phyloP scores from a whole-genome alignment of 768 basidiomycete species.

The Leccinum olivaceopallidum region DNA sequence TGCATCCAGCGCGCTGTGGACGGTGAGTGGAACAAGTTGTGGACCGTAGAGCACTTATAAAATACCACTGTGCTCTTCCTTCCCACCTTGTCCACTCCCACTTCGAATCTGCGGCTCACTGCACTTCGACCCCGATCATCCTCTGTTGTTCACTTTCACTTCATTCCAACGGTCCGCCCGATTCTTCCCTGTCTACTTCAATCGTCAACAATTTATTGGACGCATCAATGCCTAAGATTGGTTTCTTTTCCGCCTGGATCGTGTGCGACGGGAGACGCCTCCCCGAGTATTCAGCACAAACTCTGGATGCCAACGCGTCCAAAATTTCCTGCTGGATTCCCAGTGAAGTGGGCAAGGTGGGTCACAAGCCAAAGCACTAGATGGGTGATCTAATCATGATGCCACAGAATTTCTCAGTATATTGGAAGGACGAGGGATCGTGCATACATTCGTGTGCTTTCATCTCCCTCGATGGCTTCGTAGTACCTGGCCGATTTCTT shows the following conservation, averaged over 20 bases:
- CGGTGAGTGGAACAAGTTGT: neutral
- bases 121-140: neutral
- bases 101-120: neutral
- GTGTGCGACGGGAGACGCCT: conserved; percentile 48
- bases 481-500: conserved; percentile 63
- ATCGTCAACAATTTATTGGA: neutral
- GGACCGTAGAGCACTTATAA: neutral
- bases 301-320: conserved; percentile 40
- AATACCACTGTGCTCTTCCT: neutral
- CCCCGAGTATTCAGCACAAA: conserved; percentile 55
- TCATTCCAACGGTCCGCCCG: neutral
- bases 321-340: conserved; percentile 70
- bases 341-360: conserved; percentile 57
- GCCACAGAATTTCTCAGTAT: conserved; percentile 54
- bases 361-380: neutral
- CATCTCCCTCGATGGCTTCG: conserved; percentile 63
- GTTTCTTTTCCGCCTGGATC: conserved; percentile 73
- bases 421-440: conserved; percentile 65
- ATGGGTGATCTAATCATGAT: conserved; percentile 7
- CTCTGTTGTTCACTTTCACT: neutral
- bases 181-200: neutral
- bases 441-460: conserved; percentile 55
- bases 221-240: conserved; percentile 43
- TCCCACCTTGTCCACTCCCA: neutral
- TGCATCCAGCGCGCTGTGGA: neutral